Percentiles rank a stretch among this genome's conserved stretches.
These are phyloP conservation scores for Coprinopsis strossmayeri DNA, from an alignment of 768 basidiomycete species.

Conservation along the genomic window DNA sequence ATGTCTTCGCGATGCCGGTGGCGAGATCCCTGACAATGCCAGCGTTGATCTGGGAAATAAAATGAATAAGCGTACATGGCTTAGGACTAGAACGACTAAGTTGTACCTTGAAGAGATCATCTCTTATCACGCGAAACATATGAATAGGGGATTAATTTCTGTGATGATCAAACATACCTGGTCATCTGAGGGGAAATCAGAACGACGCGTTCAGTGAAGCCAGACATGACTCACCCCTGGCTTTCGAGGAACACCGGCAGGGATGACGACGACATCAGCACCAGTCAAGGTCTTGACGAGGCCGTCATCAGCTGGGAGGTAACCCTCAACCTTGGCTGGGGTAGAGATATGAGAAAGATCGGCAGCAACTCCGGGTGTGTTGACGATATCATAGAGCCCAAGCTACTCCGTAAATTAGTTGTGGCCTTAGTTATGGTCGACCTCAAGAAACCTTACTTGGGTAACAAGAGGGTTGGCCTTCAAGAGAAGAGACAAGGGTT, in stretches of 20 bases:
- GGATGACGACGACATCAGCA: constrained; percentile 89
- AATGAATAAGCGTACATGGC: constrained; percentile 1
- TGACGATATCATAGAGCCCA: constrained; percentile 91
- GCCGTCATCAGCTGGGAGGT: constrained; percentile 71
- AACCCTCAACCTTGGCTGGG: constrained; percentile 79
- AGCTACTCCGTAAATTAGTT: constrained; percentile 40
- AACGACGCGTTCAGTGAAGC: constrained; percentile 7
- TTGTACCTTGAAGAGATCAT: constrained; percentile 90
- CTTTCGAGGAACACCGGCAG: constrained; percentile 95
- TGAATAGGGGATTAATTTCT: background rate
- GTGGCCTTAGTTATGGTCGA: background rate
- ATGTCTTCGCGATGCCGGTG: constrained; percentile 73
- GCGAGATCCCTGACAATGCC: constrained; percentile 94
- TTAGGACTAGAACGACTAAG: background rate
- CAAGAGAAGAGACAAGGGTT: constrained; percentile 88
- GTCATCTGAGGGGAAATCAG: constrained; percentile 38
- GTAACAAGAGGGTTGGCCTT: constrained; percentile 81
- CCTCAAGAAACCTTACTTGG: constrained; percentile 38
- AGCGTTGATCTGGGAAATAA: constrained; percentile 78
- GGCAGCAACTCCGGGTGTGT: constrained; percentile 94
- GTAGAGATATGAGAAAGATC: constrained; percentile 94
- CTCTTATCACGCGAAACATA: constrained; percentile 38
- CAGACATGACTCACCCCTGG: constrained; percentile 62
- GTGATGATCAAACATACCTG: constrained; percentile 25
- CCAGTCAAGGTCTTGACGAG: constrained; percentile 78